Percentiles rank a stretch among this genome's conserved stretches.
Conservation (phyloP, 495 filamentous ascomycete genomes). For the Parmelia sp. region DNA sequence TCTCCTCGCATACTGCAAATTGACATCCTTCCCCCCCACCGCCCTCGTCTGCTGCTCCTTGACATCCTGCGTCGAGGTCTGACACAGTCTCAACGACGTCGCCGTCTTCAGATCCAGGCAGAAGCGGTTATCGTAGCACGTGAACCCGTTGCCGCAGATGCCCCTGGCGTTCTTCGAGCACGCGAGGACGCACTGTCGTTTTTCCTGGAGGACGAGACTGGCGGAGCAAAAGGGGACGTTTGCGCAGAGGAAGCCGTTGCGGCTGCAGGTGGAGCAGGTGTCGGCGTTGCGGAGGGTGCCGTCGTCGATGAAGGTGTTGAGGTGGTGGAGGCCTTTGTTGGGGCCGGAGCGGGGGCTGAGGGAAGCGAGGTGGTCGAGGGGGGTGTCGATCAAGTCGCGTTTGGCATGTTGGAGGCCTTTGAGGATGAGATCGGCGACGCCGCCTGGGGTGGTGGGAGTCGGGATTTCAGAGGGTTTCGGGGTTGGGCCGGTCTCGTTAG, state of each 20-base stretch:
- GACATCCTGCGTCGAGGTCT: not conserved
- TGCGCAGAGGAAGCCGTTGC: conserved; percentile 1
- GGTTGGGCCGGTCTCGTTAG: conserved; percentile 1
- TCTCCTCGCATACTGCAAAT: conserved; percentile 2
- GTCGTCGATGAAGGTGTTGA: conserved; percentile 9
- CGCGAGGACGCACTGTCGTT: not conserved
- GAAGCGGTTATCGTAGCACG: not conserved
- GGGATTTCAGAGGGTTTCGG: conserved; percentile 1
- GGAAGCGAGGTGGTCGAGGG: not conserved
- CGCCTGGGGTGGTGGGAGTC: conserved; percentile 12
- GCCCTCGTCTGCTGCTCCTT: conserved; percentile 12
- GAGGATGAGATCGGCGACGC: conserved; percentile 14
- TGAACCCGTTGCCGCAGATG: not conserved
- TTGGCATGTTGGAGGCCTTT: conserved; percentile 15
- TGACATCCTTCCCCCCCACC: not conserved
- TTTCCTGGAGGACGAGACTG: not conserved
- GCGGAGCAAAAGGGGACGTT: conserved; percentile 4
- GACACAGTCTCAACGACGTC: not conserved
- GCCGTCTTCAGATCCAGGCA: not conserved
- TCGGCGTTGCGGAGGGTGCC: not conserved
- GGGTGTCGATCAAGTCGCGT: not conserved
- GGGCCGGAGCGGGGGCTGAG: conserved; percentile 1
- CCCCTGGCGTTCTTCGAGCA: not conserved
- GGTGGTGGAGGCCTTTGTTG: not conserved
- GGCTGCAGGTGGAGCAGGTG: conserved; percentile 4